Evolutionary conservation across 1,139 yeast species (phyloP), one percentile per base, ranked within the genome.

Genomic region (Maudiozyma humilis): DNA sequence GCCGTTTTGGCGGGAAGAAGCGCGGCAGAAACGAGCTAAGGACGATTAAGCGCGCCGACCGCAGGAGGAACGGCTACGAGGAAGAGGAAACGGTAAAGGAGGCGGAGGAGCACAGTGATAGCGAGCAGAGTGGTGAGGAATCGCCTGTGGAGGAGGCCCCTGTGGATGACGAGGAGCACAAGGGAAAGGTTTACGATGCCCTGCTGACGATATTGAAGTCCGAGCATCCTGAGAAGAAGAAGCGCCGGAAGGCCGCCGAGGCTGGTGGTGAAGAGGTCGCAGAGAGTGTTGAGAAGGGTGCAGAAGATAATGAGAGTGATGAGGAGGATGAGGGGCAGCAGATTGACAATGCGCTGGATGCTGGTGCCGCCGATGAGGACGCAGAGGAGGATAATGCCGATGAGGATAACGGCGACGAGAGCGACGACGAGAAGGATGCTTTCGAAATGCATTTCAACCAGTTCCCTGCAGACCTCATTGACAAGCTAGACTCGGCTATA

Each of bases 381-480:
- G 43, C 42, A 30, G 38, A 36, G 10, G 37, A 31, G 12, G 46
- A 37, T 4, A 40, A 42, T 7, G 41, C 55, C 3, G 66, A 56
- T 4, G 64, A 60, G 3, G 60, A 56, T n/a, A 69, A 62, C 14
- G 63, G 55, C 15, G 54, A 52, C 10, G 65, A 58, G 2, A 62
- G 55, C 19, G 71, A 66, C 18, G 68, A 67, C 40, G 60, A 47
- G 23, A 57, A 57, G 12, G 87, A 82, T 61, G 86, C 95, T 0
- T 88, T 83, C 55, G 87, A 84, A 50, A 59, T 66, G 20, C 97
- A 89, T 60, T 89, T 82, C 61, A 83, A 81, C 43, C 64, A 68
- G 25, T 70, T 75, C 0, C 76, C 79, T 16, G 74, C 69, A 16
- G 59, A 61, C 1, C 59, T 60, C 31, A 60, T 79, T 4, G 69